Percentiles rank a stretch among this genome's conserved stretches.
phyloP scores from a whole-genome alignment of 169 alveolate species.

The Toxoplasma gondii region DNA sequence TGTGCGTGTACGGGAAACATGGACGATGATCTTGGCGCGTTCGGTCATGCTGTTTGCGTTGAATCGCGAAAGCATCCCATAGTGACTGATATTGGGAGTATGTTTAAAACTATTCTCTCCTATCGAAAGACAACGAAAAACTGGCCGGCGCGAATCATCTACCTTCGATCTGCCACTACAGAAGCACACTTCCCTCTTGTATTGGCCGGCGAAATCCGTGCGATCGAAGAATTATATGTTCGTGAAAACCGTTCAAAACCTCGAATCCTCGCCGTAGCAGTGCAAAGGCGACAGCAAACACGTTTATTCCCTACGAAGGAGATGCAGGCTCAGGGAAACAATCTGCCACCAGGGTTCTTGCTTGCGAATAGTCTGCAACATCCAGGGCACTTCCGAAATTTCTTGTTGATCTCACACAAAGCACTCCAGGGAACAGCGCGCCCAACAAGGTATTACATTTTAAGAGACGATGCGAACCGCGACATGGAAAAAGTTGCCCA shows the following conservation, averaged over 20 bases:
- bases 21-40: slow-evolving; percentile 2
- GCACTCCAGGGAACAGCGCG: not conserved
- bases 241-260: not conserved
- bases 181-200: not conserved
- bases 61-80: not conserved
- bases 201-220: not conserved
- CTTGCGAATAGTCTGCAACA: not conserved
- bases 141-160: slow-evolving; percentile 11
- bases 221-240: not conserved
- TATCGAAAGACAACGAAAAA: not conserved
- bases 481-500: not conserved
- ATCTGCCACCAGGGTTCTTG: not conserved
- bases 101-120: not conserved
- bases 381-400: not conserved
- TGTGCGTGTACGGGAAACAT: not conserved
- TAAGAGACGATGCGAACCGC: not conserved
- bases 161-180: not conserved
- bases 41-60: not conserved
- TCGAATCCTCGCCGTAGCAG: not conserved
- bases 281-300: slow-evolving; percentile 12
- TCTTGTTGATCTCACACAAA: not conserved
- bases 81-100: not conserved
- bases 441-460: not conserved
- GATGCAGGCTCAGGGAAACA: not conserved
- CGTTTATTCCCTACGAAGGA: not conserved